Evolutionary conservation across 148 eudicot genomes (phyloP).

Genomic region (Cornus florida): DNA sequence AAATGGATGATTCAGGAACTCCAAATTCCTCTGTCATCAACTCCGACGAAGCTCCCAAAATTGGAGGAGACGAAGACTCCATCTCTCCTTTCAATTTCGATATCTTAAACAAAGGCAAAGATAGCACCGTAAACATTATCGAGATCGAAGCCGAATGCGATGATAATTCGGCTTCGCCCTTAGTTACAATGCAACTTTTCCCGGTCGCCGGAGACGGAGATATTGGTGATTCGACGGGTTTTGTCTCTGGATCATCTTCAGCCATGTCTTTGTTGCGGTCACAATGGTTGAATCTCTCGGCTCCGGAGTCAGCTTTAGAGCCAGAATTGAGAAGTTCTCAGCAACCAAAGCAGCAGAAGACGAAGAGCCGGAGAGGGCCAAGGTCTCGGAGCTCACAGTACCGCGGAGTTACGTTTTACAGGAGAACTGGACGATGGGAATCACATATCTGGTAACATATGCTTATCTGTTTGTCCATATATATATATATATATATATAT

Average conservation of each 20-base stretch:
- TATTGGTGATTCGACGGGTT: neutral
- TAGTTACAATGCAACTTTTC: constrained; percentile 52
- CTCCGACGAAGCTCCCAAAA: constrained; percentile 39
- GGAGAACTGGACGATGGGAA: constrained; percentile 49
- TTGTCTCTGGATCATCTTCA: constrained; percentile 27
- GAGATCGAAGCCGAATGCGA: neutral
- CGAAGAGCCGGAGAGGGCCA: constrained; percentile 46
- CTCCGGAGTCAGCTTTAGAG: constrained; percentile 32
- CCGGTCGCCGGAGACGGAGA: constrained; percentile 25
- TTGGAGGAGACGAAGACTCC: constrained; percentile 29
- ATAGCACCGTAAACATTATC: neutral
- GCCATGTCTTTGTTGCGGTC: constrained; percentile 2
- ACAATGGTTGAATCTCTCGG: constrained; percentile 63
- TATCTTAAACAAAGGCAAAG: constrained; percentile 15
- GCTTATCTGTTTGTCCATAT: neutral
- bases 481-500: no score
- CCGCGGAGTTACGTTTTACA: constrained; percentile 44
- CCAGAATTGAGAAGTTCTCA: constrained; percentile 18
- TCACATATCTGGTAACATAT: constrained; percentile 39
- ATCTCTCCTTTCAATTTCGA: constrained; percentile 21
- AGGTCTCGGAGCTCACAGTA: constrained; percentile 46
- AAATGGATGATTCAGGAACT: constrained; percentile 39
- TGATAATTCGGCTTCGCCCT: neutral
- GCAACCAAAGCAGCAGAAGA: constrained; percentile 31
- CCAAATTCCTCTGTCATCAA: constrained; percentile 39